These are phyloP conservation scores for Canavalia ensiformis DNA, from an alignment of 306 rosid species.

Conservation along the genomic window DNA sequence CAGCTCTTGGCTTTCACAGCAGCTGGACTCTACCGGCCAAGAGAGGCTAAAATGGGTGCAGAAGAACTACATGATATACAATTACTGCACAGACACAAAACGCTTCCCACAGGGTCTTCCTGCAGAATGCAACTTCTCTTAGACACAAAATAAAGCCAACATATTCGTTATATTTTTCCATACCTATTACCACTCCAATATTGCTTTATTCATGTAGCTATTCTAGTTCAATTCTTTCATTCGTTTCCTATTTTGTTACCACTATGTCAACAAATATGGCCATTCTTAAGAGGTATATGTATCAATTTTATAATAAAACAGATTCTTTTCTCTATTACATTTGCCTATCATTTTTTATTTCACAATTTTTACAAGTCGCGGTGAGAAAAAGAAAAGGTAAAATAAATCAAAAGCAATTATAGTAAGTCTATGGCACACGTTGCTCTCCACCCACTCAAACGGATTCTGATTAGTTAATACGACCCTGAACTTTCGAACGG, in stretches of 20 bases:
- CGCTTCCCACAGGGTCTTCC: slow-evolving; percentile 77
- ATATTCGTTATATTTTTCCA: not conserved
- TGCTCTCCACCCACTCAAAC: not conserved
- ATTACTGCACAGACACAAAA: slow-evolving; percentile 65
- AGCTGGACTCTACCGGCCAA: slow-evolving; percentile 54
- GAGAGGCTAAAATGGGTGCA: slow-evolving; percentile 64
- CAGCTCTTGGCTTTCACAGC: slow-evolving; percentile 55
- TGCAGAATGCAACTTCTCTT: slow-evolving; percentile 57
- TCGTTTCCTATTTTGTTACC: slow-evolving; percentile 28
- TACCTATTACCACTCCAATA: not conserved
- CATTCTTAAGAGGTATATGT: not conserved
- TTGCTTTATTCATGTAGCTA: slow-evolving; percentile 13
- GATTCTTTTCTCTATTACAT: not conserved
- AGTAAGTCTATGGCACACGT: not conserved
- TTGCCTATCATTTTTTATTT: not conserved
- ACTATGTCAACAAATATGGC: not conserved
- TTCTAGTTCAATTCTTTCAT: slow-evolving; percentile 49
- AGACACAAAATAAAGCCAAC: slow-evolving; percentile 35
- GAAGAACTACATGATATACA: slow-evolving; percentile 74
- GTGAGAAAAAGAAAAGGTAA: not conserved
- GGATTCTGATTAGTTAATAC: not conserved
- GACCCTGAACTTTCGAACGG: not conserved
- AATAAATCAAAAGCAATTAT: too few species aligned
- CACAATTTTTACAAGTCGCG: not conserved
- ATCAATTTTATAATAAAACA: not conserved